phyloP scores from a whole-genome alignment of 495 filamentous ascomycete genomes.

The Tirmania nivea region DNA sequence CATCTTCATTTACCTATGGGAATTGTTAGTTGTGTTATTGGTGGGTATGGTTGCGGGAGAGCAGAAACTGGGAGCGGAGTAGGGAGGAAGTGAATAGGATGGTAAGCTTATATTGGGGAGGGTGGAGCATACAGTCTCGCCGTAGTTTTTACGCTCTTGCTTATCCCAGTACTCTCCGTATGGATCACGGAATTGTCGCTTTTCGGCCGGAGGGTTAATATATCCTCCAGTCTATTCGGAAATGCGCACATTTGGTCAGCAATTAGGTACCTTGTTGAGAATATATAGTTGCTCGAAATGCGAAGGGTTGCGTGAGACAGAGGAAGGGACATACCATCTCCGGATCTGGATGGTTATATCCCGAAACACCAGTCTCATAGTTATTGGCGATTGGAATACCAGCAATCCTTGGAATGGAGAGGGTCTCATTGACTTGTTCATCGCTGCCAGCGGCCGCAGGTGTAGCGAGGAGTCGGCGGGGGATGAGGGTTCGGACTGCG shows the following conservation, averaged over 20 bases:
- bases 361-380: not conserved
- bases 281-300: not conserved
- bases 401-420: constrained; percentile 27
- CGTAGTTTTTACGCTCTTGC: constrained; percentile 88
- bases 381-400: constrained; percentile 14
- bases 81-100: too few relatives aligned
- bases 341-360: constrained; percentile 8
- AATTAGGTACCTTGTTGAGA: not conserved
- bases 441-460: not conserved
- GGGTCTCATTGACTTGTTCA: not conserved
- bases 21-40: too few relatives aligned
- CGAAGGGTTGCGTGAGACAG: not conserved
- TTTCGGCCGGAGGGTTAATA: constrained; percentile 61
- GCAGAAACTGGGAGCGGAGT: too few relatives aligned
- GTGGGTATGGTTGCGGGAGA: too few relatives aligned
- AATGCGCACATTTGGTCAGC: not conserved
- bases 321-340: constrained; percentile 10
- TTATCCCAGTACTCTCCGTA: constrained; percentile 93
- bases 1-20: constrained; percentile 57
- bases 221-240: constrained; percentile 66
- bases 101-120: not conserved
- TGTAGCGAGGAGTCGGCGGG: not conserved
- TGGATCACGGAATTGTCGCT: constrained; percentile 78
- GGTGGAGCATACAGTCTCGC: constrained; percentile 39
- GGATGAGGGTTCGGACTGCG: not conserved